phyloP scores from a whole-genome alignment of 2,329 filamentous ascomycete genomes.

The Didymella pomorum region DNA sequence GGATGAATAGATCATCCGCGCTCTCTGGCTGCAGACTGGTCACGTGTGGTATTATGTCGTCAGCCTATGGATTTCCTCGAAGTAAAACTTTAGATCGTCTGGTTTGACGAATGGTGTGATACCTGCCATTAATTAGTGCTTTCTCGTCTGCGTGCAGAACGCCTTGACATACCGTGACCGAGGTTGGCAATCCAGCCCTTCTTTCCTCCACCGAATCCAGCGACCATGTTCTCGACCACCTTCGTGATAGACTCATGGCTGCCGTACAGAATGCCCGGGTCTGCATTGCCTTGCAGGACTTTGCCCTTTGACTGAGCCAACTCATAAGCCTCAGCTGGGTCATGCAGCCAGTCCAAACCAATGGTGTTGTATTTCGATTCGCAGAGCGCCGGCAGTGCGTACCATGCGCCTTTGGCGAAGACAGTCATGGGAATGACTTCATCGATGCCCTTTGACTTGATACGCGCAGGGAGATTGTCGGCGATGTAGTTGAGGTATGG shows the following conservation, averaged over 20 bases:
- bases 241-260: slow-evolving; percentile 80
- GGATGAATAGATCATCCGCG: slow-evolving; percentile 19
- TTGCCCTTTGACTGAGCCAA: slow-evolving; percentile 74
- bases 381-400: slow-evolving; percentile 87
- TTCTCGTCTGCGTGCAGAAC: neutral
- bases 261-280: slow-evolving; percentile 92
- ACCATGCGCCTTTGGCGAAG: slow-evolving; percentile 98
- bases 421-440: slow-evolving; percentile 94
- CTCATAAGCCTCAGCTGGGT: slow-evolving; percentile 82
- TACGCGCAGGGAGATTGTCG: slow-evolving; percentile 75
- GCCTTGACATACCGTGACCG: slow-evolving; percentile 76
- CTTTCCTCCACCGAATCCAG: slow-evolving; percentile 82
- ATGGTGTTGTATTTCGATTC: slow-evolving; percentile 91
- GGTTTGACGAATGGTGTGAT: slow-evolving; percentile 96
- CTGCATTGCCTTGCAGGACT: slow-evolving; percentile 93
- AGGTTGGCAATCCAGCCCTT: slow-evolving; percentile 97
- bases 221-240: slow-evolving; percentile 84
- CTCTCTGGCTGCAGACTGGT: slow-evolving; percentile 2
- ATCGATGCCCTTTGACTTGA: slow-evolving; percentile 73
- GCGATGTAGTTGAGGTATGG: slow-evolving; percentile 89
- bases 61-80: slow-evolving; percentile 79
- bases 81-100: slow-evolving; percentile 91
- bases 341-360: slow-evolving; percentile 93
- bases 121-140: slow-evolving; percentile 61
- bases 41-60: slow-evolving; percentile 26